These are phyloP conservation scores for Myxozyma neotropica DNA, from an alignment of 805 yeast genomes.

Conservation along the genomic window DNA sequence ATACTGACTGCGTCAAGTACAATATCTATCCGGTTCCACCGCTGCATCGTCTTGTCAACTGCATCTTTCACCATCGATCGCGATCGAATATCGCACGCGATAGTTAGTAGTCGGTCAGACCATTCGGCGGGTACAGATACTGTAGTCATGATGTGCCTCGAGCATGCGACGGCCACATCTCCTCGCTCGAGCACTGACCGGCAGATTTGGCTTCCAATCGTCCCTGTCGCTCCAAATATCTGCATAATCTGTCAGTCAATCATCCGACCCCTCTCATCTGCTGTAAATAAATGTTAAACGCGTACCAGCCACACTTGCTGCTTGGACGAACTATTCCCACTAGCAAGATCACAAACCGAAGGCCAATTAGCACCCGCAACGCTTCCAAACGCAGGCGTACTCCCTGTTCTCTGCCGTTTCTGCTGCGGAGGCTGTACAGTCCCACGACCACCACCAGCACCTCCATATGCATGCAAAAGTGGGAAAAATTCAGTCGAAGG, in stretches of 20 bases:
- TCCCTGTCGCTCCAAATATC: slow-evolving; percentile 39
- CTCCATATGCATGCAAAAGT: slow-evolving; percentile 11
- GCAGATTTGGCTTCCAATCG: slow-evolving; percentile 35
- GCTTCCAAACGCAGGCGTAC: slow-evolving; percentile 8
- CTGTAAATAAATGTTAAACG: neutral
- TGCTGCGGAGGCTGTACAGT: neutral
- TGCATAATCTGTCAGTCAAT: neutral
- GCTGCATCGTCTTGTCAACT: slow-evolving; percentile 34
- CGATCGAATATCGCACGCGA: slow-evolving; percentile 35
- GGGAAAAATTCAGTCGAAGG: slow-evolving; percentile 13
- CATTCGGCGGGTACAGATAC: slow-evolving; percentile 26
- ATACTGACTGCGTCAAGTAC: slow-evolving; percentile 35
- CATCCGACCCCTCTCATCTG: neutral
- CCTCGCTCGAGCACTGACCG: slow-evolving; percentile 35
- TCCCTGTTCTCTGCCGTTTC: slow-evolving; percentile 1
- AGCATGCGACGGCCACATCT: slow-evolving; percentile 36
- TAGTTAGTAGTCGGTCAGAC: slow-evolving; percentile 24
- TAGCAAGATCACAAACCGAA: slow-evolving; percentile 21
- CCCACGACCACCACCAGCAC: neutral
- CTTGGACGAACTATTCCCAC: slow-evolving; percentile 3
- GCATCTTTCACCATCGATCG: slow-evolving; percentile 31
- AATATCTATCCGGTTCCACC: slow-evolving; percentile 36
- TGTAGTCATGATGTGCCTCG: slow-evolving; percentile 17
- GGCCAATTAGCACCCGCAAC: slow-evolving; percentile 27
- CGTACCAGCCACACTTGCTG: slow-evolving; percentile 34